Base-by-base conservation (phyloP, 345 rosid genomes). In the Populus alba region DNA sequence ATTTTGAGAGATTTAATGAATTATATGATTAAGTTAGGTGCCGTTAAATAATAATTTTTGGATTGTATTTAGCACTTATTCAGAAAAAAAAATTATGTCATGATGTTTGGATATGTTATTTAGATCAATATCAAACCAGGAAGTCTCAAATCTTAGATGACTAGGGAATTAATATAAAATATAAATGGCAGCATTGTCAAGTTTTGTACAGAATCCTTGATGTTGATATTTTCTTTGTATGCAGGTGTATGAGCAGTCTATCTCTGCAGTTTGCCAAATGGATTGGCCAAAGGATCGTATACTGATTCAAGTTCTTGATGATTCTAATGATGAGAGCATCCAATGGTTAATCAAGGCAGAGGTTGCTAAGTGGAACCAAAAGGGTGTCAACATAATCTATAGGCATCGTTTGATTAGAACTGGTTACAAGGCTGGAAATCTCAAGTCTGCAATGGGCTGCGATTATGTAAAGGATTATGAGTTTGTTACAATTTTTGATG, bases 391-490 rank as follows among this genome's bases (percentile, higher is more conserved):
- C 84, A 91, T 92, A 82, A 83, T 89, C 77, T 92, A 92, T 75
- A 77, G 89, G 66, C 97, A 91, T 80, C 93, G 97, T 8, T 76
- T 87, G 80, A 83, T 89, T 76, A 86, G 97, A 83, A 92, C 95
- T 6, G 97, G 95, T 78, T 92, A 92, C 70, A 92, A 92, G 87
- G 97, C 97, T 75, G 97, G 97, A 73, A 92, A 92, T 87, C 97
- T 92, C 78, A 92, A 91, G 77, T 92, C 97, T 7, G 95, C 97
- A 20, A 91, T 92, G 93, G 81, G 91, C 79, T 92, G 92, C 79
- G 95, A 92, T 77, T 91, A 91, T 79, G 89, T 91, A 5, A 85
- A 83, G 79, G 91, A 86, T 63, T 91, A 90, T 39, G 94, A 92
- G 91, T 91, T 87, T 83, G 97, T 92, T 53, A 94, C 97, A 7